Conservation (phyloP, 2,329 filamentous ascomycete genomes). For the Stachybotrys chartarum region DNA sequence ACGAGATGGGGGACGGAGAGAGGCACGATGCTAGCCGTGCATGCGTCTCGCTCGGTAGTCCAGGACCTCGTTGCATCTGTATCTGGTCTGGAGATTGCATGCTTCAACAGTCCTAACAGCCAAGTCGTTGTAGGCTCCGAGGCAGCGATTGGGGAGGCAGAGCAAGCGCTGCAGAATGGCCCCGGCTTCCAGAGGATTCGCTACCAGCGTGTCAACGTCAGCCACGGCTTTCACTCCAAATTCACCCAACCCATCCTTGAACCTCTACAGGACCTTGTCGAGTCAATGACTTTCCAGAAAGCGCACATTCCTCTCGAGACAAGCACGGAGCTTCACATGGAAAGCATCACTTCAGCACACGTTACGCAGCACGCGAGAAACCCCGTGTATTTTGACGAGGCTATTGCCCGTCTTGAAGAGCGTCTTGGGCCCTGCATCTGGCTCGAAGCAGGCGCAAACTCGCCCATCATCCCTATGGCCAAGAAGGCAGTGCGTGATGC, state of each 20-base stretch:
- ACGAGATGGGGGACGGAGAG: slow-evolving; percentile 25
- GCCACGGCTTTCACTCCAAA: slow-evolving; percentile 38
- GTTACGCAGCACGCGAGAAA: slow-evolving; percentile 26
- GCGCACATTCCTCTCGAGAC: not conserved
- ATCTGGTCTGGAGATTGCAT: slow-evolving; percentile 28
- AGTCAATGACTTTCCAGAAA: slow-evolving; percentile 1
- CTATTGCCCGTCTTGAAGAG: slow-evolving; percentile 26
- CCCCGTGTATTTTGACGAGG: slow-evolving; percentile 36
- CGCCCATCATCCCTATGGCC: slow-evolving; percentile 26
- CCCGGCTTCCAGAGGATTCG: not conserved
- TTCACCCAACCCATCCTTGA: slow-evolving; percentile 26
- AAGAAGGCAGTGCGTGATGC: slow-evolving; percentile 6
- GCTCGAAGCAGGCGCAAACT: slow-evolving; percentile 32
- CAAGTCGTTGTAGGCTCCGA: slow-evolving; percentile 33
- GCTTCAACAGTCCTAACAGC: slow-evolving; percentile 34
- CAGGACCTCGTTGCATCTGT: slow-evolving; percentile 7
- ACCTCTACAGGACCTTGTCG: slow-evolving; percentile 5
- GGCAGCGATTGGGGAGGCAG: slow-evolving; percentile 20
- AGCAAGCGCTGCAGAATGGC: not conserved
- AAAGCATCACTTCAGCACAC: not conserved
- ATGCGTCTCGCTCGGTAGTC: not conserved
- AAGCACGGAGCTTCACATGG: slow-evolving; percentile 2
- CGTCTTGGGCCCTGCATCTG: slow-evolving; percentile 23
- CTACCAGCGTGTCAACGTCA: slow-evolving; percentile 30
- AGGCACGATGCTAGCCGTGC: slow-evolving; percentile 32